These are phyloP conservation scores for Ceratopteris richardii DNA, from an alignment of 75 land plant genomes.

Conservation along the genomic window DNA sequence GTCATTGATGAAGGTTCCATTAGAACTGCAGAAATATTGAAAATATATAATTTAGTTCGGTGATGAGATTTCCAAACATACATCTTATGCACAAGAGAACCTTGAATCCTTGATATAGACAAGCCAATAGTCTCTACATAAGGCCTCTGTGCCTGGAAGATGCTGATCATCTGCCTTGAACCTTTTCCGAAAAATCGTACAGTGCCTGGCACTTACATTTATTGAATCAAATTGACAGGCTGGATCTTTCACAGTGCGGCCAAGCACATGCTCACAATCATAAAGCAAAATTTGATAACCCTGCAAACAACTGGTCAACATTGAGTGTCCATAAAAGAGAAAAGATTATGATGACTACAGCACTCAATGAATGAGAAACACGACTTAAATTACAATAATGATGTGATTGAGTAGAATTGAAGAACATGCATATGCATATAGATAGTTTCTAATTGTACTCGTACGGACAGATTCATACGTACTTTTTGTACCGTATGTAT, in stretches of 20 bases:
- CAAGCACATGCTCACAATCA: slow-evolving; percentile 59
- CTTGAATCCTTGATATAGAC: slow-evolving; percentile 74
- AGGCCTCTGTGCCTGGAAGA: neutral
- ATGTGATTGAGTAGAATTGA: no score
- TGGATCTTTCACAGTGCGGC: slow-evolving; percentile 58
- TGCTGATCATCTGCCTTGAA: slow-evolving; percentile 17
- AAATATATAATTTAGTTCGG: no score
- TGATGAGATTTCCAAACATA: neutral
- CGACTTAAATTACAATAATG: no score
- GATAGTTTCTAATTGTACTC: no score
- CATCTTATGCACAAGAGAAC: slow-evolving; percentile 19
- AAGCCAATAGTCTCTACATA: slow-evolving; percentile 11
- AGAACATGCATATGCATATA: no score
- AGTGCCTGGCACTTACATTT: slow-evolving; percentile 68
- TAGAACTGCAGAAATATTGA: slow-evolving; percentile 56
- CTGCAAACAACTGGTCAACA: slow-evolving; percentile 37
- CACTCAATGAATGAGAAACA: no score
- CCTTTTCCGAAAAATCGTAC: slow-evolving; percentile 47
- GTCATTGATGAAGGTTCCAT: slow-evolving; percentile 80
- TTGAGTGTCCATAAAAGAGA: no score
- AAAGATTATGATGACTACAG: no score
- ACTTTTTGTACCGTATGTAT: no score
- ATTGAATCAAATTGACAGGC: slow-evolving; percentile 50
- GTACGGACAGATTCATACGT: no score
- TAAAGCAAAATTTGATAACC: slow-evolving; percentile 68